Conservation (phyloP, 352 stramenopile species). For the Globisporangium orthogonon region DNA sequence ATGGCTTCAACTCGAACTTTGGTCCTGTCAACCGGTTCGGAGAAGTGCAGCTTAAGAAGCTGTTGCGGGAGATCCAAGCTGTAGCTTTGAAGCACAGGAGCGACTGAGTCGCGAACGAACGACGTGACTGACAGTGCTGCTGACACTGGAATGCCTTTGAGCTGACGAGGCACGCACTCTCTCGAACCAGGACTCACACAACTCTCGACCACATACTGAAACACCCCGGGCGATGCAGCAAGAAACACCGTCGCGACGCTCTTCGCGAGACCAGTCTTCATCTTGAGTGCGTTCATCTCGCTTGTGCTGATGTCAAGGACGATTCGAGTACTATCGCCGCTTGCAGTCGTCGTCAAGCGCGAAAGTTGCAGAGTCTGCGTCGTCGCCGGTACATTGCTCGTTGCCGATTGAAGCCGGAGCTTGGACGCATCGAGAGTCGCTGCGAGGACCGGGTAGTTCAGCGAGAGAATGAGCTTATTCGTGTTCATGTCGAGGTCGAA, state of each 20-base stretch:
- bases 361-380: slow-evolving; percentile 20
- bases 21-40: slow-evolving; percentile 43
- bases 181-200: slow-evolving; percentile 26
- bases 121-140: slow-evolving; percentile 20
- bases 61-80: slow-evolving; percentile 44
- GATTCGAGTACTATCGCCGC: slow-evolving; percentile 30
- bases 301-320: slow-evolving; percentile 28
- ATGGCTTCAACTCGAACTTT: slow-evolving; percentile 30
- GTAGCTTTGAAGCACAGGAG: slow-evolving; percentile 43
- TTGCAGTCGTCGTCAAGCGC: slow-evolving; percentile 30
- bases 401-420: slow-evolving; percentile 32
- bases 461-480: slow-evolving; percentile 25
- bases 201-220: slow-evolving; percentile 40
- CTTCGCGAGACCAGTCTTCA: slow-evolving; percentile 21
- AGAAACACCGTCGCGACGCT: slow-evolving; percentile 24
- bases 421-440: slow-evolving; percentile 37
- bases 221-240: slow-evolving; percentile 20
- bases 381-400: background rate
- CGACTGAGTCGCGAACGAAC: slow-evolving; percentile 41
- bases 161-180: slow-evolving; percentile 22
- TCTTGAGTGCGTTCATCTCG: slow-evolving; percentile 51
- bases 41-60: slow-evolving; percentile 65
- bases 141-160: slow-evolving; percentile 11
- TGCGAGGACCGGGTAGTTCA: slow-evolving; percentile 29
- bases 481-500: slow-evolving; percentile 53